Percentiles rank a stretch among this genome's conserved stretches.
Evolutionary conservation across 1,284 basidiomycete genomes (phyloP).

Genomic region (Boletus subluridellus): DNA sequence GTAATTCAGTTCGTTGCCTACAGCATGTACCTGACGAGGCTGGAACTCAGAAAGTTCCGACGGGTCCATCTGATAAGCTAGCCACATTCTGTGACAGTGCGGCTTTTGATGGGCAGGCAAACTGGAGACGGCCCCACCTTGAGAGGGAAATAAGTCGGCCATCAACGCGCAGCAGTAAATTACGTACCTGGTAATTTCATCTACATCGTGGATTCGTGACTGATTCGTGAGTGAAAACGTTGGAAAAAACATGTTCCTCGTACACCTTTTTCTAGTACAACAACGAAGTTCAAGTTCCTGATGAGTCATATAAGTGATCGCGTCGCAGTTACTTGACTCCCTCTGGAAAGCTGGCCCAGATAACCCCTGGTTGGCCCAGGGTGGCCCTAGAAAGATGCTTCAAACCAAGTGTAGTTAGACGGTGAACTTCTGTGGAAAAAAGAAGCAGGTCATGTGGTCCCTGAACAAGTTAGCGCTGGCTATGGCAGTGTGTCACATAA

Average conservation of each 20-base stretch:
- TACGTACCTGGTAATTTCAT: background rate
- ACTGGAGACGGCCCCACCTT: background rate
- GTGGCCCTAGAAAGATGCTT: background rate
- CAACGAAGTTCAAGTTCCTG: background rate
- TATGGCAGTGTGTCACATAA: background rate
- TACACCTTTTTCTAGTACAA: background rate
- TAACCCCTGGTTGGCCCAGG: background rate
- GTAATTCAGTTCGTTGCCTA: background rate
- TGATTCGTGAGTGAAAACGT: background rate
- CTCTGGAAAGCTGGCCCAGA: background rate
- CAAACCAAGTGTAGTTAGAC: background rate
- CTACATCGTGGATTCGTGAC: no score
- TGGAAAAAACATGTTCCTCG: background rate
- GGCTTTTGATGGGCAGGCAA: background rate
- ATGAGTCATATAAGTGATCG: background rate
- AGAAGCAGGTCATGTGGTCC: background rate
- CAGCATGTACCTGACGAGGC: background rate
- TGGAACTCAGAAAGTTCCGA: background rate
- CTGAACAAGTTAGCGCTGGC: no score
- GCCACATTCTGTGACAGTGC: background rate
- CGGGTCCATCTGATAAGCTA: background rate
- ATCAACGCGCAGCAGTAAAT: background rate
- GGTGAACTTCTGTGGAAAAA: background rate
- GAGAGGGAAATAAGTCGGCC: background rate
- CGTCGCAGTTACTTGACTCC: background rate